Conservation (phyloP, 257 asterid genomes). For the Apocynum venetum region DNA sequence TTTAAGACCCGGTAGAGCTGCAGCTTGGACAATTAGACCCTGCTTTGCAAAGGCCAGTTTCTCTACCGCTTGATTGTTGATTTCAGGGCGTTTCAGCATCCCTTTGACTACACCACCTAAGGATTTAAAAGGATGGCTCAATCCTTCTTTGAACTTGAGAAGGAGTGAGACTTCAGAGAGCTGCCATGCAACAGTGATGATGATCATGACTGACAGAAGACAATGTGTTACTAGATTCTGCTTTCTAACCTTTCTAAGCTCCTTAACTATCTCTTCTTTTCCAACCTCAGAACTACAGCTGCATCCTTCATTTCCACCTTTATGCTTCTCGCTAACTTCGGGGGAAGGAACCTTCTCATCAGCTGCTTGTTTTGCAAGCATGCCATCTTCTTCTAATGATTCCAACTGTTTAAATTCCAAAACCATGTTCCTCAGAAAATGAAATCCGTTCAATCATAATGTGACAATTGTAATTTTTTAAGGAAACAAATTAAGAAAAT, state of each 20-base stretch:
- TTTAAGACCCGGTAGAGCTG: slow-evolving; percentile 40
- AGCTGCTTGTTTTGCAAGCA: not conserved
- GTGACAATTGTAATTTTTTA: not conserved
- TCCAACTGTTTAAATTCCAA: slow-evolving; percentile 33
- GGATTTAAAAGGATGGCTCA: slow-evolving; percentile 55
- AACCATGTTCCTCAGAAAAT: not conserved
- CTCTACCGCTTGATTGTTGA: slow-evolving; percentile 16
- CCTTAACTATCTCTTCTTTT: slow-evolving; percentile 50
- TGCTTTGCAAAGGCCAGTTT: slow-evolving; percentile 20
- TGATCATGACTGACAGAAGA: slow-evolving; percentile 58
- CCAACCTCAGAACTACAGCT: slow-evolving; percentile 6
- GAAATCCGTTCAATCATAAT: not conserved
- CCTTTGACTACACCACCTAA: slow-evolving; percentile 31
- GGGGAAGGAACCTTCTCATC: slow-evolving; percentile 8
- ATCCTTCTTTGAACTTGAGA: slow-evolving; percentile 45
- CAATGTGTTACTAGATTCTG: slow-evolving; percentile 72
- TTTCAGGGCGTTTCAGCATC: slow-evolving; percentile 14
- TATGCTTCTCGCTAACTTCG: slow-evolving; percentile 1
- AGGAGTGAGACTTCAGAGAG: slow-evolving; percentile 69
- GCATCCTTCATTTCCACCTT: slow-evolving; percentile 5
- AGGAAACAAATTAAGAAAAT: not conserved
- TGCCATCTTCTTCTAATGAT: slow-evolving; percentile 30
- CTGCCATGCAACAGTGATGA: slow-evolving; percentile 74
- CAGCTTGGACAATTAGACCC: slow-evolving; percentile 23
- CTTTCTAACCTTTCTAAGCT: slow-evolving; percentile 48